phyloP scores from a whole-genome alignment of 2,329 filamentous ascomycete genomes.

The Fusarium verticillioides region DNA sequence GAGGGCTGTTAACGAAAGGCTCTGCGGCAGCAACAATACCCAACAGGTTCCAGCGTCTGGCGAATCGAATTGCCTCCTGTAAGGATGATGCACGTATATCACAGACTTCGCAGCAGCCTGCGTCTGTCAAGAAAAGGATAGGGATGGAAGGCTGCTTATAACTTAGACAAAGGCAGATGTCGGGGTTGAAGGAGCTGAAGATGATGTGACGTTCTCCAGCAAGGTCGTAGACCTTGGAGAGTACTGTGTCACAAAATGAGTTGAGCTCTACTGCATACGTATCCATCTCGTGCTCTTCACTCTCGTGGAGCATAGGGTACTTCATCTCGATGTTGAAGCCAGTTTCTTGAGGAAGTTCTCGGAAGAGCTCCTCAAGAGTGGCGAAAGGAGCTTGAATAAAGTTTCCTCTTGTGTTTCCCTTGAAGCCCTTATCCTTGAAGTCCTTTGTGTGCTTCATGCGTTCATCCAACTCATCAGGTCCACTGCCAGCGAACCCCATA shows the following conservation, averaged over 20 bases:
- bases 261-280: slow-evolving; percentile 96
- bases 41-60: slow-evolving; percentile 91
- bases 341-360: slow-evolving; percentile 80
- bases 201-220: slow-evolving; percentile 88
- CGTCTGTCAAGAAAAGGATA: slow-evolving; percentile 92
- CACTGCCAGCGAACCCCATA: slow-evolving; percentile 61
- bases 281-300: slow-evolving; percentile 95
- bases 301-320: slow-evolving; percentile 97
- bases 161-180: slow-evolving; percentile 91
- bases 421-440: slow-evolving; percentile 94
- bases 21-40: slow-evolving; percentile 92
- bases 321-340: slow-evolving; percentile 99
- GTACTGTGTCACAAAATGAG: slow-evolving; percentile 93
- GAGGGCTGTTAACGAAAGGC: slow-evolving; percentile 87
- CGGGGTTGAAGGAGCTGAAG: slow-evolving; percentile 97
- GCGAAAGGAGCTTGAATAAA: slow-evolving; percentile 97
- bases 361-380: slow-evolving; percentile 92
- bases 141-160: slow-evolving; percentile 99
- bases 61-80: slow-evolving; percentile 95
- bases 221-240: slow-evolving; percentile 89
- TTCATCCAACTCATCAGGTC: slow-evolving; percentile 67
- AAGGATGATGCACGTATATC: slow-evolving; percentile 91
- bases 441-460: slow-evolving; percentile 98
- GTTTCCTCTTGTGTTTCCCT: slow-evolving; percentile 91
- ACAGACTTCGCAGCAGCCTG: slow-evolving; percentile 81